Evolutionary conservation across 495 filamentous ascomycete species (phyloP).

Genomic region (Saxophila tyrrhenica): DNA sequence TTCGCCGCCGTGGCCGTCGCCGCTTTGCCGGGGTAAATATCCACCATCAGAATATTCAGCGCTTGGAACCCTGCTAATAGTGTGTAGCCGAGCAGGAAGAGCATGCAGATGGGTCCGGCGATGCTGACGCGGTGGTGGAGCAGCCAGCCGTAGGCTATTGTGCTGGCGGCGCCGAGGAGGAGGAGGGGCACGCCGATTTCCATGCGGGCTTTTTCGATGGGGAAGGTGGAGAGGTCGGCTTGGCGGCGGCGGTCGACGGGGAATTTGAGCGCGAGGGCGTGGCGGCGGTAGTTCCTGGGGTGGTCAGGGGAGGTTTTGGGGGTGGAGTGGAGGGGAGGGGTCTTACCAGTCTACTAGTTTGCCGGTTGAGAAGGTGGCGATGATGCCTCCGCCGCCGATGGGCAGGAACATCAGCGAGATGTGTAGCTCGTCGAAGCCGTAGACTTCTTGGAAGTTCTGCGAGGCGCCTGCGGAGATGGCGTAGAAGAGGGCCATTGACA

Average conservation of each 20-base stretch:
- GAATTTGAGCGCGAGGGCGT: conserved; percentile 14
- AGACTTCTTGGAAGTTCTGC: conserved; percentile 19
- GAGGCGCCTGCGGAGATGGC: conserved; percentile 18
- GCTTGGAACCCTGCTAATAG: conserved; percentile 28
- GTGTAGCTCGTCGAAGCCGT: conserved; percentile 22
- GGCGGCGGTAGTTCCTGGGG: conserved; percentile 17
- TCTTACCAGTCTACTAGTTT: conserved; percentile 22
- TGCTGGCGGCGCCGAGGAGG: conserved; percentile 26
- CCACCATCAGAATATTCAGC: conserved; percentile 35
- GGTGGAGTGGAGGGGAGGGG: not conserved
- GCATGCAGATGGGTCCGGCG: conserved; percentile 31
- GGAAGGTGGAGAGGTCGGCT: conserved; percentile 26
- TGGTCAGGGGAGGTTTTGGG: not conserved
- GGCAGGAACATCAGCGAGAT: conserved; percentile 26
- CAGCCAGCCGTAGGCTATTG: conserved; percentile 41
- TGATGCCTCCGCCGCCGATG: conserved; percentile 23
- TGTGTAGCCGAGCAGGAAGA: conserved; percentile 36
- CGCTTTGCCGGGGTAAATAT: conserved; percentile 32
- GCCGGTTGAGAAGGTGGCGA: conserved; percentile 23
- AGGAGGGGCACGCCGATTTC: conserved; percentile 31
- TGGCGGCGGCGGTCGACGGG: conserved; percentile 9
- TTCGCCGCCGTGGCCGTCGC: conserved; percentile 38
- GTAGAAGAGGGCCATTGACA: conserved; percentile 25
- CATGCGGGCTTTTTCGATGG: conserved; percentile 35
- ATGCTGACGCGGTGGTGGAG: conserved; percentile 30